phyloP scores from a whole-genome alignment of 371 early-diverging fungal genomes.

The Mortierella sp. region DNA sequence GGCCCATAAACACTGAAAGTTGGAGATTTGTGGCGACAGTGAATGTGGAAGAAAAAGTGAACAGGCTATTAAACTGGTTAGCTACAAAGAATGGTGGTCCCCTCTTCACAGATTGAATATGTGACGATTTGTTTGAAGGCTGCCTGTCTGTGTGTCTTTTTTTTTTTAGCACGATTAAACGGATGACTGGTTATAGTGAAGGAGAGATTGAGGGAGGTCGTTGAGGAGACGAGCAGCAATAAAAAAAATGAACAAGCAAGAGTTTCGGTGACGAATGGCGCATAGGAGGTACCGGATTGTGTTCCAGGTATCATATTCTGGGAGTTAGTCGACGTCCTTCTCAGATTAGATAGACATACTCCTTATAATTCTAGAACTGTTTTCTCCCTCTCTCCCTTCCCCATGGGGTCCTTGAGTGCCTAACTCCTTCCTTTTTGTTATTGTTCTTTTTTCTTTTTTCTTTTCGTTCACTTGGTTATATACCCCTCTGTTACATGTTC shows the following conservation, averaged over 20 bases:
- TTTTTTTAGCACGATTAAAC: conserved; percentile 2
- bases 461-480: neutral
- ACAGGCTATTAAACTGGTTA: neutral
- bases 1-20: neutral
- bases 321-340: neutral
- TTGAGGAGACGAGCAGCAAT: neutral
- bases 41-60: too few relatives aligned
- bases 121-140: neutral
- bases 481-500: conserved; percentile 13
- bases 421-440: conserved; percentile 2
- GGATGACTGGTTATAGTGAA: neutral
- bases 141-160: too few relatives aligned
- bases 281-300: neutral
- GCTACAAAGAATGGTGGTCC: neutral
- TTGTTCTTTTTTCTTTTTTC: neutral
- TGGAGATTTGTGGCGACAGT: neutral
- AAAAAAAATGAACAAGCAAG: neutral
- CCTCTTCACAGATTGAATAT: neutral
- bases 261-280: neutral
- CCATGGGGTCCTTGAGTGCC: neutral
- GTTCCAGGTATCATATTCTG: neutral
- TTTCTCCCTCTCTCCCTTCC: conserved; percentile 7
- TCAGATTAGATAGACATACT: conserved; percentile 1
- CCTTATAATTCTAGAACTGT: conserved; percentile 6
- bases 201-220: conserved; percentile 6